Base-by-base conservation (phyloP, 345 rosid species). In the Populus davidiana region DNA sequence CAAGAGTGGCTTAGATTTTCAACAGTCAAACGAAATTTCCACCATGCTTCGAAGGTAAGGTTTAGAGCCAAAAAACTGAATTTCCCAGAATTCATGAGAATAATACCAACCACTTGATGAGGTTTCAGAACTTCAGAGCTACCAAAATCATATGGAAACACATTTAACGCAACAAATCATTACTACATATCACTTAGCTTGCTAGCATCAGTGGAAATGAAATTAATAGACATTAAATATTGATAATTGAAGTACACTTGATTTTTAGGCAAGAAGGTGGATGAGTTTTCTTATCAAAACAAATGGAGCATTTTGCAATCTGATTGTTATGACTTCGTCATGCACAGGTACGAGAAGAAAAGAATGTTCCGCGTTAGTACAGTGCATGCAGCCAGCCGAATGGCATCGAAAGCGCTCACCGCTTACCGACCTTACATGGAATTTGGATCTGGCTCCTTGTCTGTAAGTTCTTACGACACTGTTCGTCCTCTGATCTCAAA, bases 381-480 rank as follows among this genome's bases (percentile, higher is more conserved):
- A n/a, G 69, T 69, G 68, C 81, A 63, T 49, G 68, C 41, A 27
- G 75, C 74, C 39, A 77, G 75, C 54, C 33, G 78, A 64, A 73
- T 81, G 81, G 81, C 78, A 63, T 81, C 75, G 18, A 77, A 77
- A 77, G 61, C 74, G 70, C 75, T 73, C 13, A 16, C 78, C 1
- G 12, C 49, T 69, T 81, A 77, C 62, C 75, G 52, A 21, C 84
- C 78, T 27, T 73, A 77, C 67, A 14, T 73, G 67, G 49, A 77
- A 43, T 69, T 81, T 49, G 56, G 76, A 69, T 77, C 43, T 4
- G 75, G 33, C 25, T 70, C 73, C 29, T 16, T 79, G 5, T 63
- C 75, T 54, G 77, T 73, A 73, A 68, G 80, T 38, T 67, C 67
- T 3, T n/a, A 18, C 31, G 38, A 23, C 1, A 21, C 17, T 16